Evolutionary conservation across 192 early-diverging fungal species (phyloP), one percentile per base, ranked within the genome.

Genomic region (Backusella liffmaniae): DNA sequence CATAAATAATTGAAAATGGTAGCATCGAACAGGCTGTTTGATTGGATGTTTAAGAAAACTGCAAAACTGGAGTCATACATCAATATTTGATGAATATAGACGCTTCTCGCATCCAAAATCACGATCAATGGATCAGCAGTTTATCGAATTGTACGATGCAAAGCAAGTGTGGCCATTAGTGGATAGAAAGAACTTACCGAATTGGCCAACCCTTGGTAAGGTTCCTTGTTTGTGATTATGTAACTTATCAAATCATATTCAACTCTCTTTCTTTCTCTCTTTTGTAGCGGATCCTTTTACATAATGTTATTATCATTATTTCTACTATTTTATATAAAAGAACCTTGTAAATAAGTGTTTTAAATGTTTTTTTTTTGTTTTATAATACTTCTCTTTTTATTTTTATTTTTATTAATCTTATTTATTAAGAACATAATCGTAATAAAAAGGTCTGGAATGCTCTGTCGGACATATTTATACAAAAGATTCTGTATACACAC

Each of bases 51-150:
- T 99, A 72, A 84, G 98, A n/a, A 97, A 96, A 72, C 75, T 98
- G 34, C 96, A 97, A 73, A 90, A 95, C 67, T 99, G 98, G 98
- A 91, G 92, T 1, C 90, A 96, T 72, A 96, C 97, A 0, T 93
- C 94, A n/a, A 98, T 97, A 35, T 99, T 98, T 90, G 96, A 97
- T 78, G 98, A 99, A 79, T 99, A 99, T 80, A 88, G 96, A 44
- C 82, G 95, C 21, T 99, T 96, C 74, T 93, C 97, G 30, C 89
- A 91, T 62, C 93, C 94, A 7, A 95, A 95, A 74, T 91, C 92
- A 0, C 79, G 94, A 16, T 90, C 92, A 2, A 93, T 94, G 91
- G 94, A 95, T 69, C 93, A 94, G 75, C 94, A 94, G 73, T 95
- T 94, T 74, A 95, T 95, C 56, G 93, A 95, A 71, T 83, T 95